Percentiles rank a stretch among this genome's conserved stretches.
Evolutionary conservation across 2,329 filamentous ascomycete species (phyloP).

Genomic region (Ophiocordyceps australis): DNA sequence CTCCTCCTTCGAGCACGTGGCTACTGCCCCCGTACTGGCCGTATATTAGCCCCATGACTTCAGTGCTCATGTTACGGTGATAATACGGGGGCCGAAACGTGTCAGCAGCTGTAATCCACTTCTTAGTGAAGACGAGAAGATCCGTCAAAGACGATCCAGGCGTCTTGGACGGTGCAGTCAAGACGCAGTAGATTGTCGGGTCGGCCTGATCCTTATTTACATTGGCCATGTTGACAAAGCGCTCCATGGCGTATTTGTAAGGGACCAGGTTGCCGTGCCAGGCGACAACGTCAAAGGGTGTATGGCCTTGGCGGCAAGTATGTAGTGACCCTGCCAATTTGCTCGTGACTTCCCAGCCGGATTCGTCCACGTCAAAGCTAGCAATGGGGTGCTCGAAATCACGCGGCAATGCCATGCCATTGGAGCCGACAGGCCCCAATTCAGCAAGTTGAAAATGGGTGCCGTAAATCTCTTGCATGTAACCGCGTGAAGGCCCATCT

Average conservation of each 20-base stretch:
- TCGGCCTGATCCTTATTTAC: constrained; percentile 47
- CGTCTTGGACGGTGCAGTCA: constrained; percentile 37
- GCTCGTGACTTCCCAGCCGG: constrained; percentile 36
- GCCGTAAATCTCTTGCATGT: constrained; percentile 49
- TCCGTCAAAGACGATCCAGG: constrained; percentile 38
- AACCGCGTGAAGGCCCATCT: constrained; percentile 42
- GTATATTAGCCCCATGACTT: constrained; percentile 34
- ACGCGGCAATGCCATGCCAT: constrained; percentile 44
- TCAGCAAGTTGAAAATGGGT: constrained; percentile 48
- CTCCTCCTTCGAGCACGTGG: constrained; percentile 10
- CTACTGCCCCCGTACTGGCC: constrained; percentile 13
- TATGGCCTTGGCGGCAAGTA: constrained; percentile 40
- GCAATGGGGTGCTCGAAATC: constrained; percentile 49
- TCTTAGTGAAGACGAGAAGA: constrained; percentile 49
- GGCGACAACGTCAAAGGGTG: constrained; percentile 52
- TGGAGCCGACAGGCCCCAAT: constrained; percentile 46
- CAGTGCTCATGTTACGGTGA: constrained; percentile 39
- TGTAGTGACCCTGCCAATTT: constrained; percentile 47
- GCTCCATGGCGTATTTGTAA: constrained; percentile 36
- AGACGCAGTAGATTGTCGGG: constrained; percentile 46
- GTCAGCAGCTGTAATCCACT: constrained; percentile 43
- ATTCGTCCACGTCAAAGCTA: constrained; percentile 34
- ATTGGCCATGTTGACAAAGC: constrained; percentile 38
- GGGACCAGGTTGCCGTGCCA: constrained; percentile 55
- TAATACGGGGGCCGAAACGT: constrained; percentile 51